These are phyloP conservation scores for Pseudocercospora crystallina DNA, from an alignment of 2,329 filamentous ascomycete genomes.

Conservation along the genomic window DNA sequence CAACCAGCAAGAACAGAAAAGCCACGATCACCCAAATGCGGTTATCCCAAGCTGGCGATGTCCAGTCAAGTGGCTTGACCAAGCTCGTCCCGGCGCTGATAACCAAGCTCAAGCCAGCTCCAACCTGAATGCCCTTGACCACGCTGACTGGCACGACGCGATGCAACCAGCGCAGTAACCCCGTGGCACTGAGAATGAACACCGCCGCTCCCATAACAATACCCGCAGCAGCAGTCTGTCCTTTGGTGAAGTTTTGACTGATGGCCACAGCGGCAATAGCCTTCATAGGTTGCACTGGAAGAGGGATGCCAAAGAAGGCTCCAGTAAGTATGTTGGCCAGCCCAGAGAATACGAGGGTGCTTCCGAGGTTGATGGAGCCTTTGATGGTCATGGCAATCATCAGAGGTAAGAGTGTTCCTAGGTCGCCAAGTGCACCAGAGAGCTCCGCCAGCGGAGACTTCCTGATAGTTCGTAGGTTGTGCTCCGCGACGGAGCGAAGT, in stretches of 20 bases:
- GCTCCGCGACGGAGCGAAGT: slow-evolving; percentile 28
- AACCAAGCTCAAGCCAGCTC: slow-evolving; percentile 80
- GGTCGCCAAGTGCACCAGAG: slow-evolving; percentile 82
- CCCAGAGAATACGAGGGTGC: slow-evolving; percentile 85
- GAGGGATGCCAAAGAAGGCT: slow-evolving; percentile 76
- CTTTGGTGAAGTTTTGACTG: slow-evolving; percentile 62
- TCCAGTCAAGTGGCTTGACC: slow-evolving; percentile 68
- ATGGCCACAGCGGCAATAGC: slow-evolving; percentile 92
- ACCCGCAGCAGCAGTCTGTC: slow-evolving; percentile 78
- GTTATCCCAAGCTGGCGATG: slow-evolving; percentile 69
- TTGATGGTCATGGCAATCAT: slow-evolving; percentile 82
- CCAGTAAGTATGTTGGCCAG: slow-evolving; percentile 84
- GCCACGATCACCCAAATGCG: slow-evolving; percentile 72
- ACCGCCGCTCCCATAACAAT: slow-evolving; percentile 74
- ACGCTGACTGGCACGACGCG: slow-evolving; percentile 78
- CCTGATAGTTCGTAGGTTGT: slow-evolving; percentile 60
- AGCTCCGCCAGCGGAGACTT: slow-evolving; percentile 68
- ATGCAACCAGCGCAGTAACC: slow-evolving; percentile 72
- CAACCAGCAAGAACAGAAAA: slow-evolving; percentile 69
- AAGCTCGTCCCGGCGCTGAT: slow-evolving; percentile 72
- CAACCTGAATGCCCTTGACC: slow-evolving; percentile 92
- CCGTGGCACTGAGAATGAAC: slow-evolving; percentile 74
- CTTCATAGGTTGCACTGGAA: slow-evolving; percentile 88
- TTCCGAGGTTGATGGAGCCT: slow-evolving; percentile 74
- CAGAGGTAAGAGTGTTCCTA: slow-evolving; percentile 85